phyloP scores from a whole-genome alignment of 345 rosid genomes.

The Eucalyptus erythrocorys region DNA sequence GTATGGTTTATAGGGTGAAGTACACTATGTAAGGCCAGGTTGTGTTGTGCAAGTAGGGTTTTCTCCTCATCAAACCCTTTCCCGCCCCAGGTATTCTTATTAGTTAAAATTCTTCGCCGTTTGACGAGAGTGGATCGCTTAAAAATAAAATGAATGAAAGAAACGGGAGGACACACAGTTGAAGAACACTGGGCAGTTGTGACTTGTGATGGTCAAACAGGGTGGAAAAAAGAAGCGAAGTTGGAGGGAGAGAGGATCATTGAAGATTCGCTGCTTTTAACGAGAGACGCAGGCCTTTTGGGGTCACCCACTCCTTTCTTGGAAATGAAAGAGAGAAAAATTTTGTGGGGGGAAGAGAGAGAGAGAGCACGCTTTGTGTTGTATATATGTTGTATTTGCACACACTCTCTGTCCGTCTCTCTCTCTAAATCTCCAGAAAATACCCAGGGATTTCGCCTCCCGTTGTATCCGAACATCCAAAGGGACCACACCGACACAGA shows the following conservation, averaged over 20 bases:
- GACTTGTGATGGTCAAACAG: neutral
- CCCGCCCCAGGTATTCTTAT: neutral
- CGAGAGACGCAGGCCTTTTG: conserved; percentile 31
- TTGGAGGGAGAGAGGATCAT: neutral
- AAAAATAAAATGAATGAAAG: neutral
- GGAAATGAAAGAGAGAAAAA: conserved; percentile 70
- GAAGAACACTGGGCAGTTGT: neutral
- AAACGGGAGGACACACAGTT: neutral
- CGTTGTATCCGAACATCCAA: neutral
- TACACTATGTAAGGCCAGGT: neutral
- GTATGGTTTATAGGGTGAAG: neutral
- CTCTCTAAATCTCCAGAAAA: neutral
- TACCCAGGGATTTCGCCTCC: neutral
- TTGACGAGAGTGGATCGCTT: neutral
- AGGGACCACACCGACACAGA: neutral
- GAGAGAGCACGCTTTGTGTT: neutral
- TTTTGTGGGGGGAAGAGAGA: neutral
- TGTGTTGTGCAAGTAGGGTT: neutral
- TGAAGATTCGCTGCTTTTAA: conserved; percentile 55
- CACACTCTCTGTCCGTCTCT: neutral
- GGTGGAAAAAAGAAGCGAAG: neutral
- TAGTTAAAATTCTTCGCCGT: neutral
- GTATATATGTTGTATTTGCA: neutral
- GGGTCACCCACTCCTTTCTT: conserved; percentile 24
- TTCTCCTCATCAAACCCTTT: neutral